Base-by-base conservation (phyloP, 2,329 filamentous ascomycete species). In the Fusarium sp. region DNA sequence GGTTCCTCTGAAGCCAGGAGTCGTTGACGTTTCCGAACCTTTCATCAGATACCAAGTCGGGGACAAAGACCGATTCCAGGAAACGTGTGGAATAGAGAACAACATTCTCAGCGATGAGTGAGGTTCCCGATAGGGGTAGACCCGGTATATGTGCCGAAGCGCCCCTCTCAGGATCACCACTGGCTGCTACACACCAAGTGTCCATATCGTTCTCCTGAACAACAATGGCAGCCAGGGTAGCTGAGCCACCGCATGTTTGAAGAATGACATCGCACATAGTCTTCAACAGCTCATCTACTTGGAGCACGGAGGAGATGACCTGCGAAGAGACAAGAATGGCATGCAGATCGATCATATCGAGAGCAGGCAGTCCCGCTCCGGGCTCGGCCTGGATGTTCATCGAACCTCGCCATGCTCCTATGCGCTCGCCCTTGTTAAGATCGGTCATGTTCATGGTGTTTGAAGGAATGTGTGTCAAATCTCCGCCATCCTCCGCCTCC, bases 211-310 rank as follows among this genome's bases (percentile, higher is more conserved):
- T 87, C 59, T 92, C 91, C 72, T 92, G 89, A 11, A 93, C 88
- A 23, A 93, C 85, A 55, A 95, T 92, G 16, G 91, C 92, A 20
- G 91, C 92, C 8, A 91, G 83, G 4, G 90, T 91, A 11, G 91
- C 91, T 10, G 88, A 85, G 32, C 88, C 87, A 41, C 91, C 92
- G 54, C 91, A 93, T 1, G 91, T 93, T 71, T 94, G 90, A 27
- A 94, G 79, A 50, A 94, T 93, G 66, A 94, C 92, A 66, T 93
- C 89, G 72, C 91, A 93, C 89, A 95, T 93, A 43, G 92, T 94
- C 74, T 91, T 90, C 65, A 94, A 85, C 6, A 95, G 84, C 72
- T 91, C 87, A 68, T 94, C 92, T 14, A 94, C 88, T 69, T 92
- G 87, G 13, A 95, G 80, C 53, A 94, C 91, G 18, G 92, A 94